Conservation (phyloP, 2,329 filamentous ascomycete genomes). For the Epichloe sibirici region DNA sequence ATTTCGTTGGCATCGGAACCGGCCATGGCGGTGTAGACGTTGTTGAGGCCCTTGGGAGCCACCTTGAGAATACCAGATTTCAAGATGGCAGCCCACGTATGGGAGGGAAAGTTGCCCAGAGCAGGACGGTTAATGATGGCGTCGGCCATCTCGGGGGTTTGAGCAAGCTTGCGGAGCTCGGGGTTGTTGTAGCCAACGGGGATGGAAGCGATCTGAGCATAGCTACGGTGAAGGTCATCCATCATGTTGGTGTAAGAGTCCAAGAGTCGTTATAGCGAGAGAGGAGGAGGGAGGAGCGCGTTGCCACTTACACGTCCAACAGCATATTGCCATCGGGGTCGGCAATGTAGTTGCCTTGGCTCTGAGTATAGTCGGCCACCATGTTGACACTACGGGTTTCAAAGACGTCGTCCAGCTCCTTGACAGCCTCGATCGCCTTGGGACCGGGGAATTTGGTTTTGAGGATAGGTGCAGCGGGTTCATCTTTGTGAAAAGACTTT, state of each 20-base stretch:
- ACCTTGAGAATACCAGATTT: slow-evolving; percentile 70
- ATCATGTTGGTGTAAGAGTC: neutral
- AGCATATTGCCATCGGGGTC: slow-evolving; percentile 61
- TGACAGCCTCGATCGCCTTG: slow-evolving; percentile 54
- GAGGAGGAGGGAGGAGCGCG: neutral
- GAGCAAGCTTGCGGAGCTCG: slow-evolving; percentile 54
- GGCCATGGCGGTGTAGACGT: slow-evolving; percentile 83
- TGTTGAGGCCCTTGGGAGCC: slow-evolving; percentile 70
- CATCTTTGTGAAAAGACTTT: slow-evolving; percentile 31
- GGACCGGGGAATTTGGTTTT: slow-evolving; percentile 63
- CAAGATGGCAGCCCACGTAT: slow-evolving; percentile 71
- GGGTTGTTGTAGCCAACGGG: slow-evolving; percentile 90
- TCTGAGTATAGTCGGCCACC: slow-evolving; percentile 63
- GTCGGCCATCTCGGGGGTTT: slow-evolving; percentile 68
- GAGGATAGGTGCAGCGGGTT: slow-evolving; percentile 40
- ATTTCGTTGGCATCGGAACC: slow-evolving; percentile 91
- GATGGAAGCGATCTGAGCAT: slow-evolving; percentile 88
- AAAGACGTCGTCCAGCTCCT: slow-evolving; percentile 66
- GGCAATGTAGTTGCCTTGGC: slow-evolving; percentile 68
- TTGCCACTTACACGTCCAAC: slow-evolving; percentile 51
- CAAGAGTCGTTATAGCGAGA: neutral
- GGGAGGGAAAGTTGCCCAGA: slow-evolving; percentile 79
- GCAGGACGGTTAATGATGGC: slow-evolving; percentile 81
- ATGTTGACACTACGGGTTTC: slow-evolving; percentile 80
- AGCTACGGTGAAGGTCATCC: slow-evolving; percentile 31